Evolutionary conservation across 1,139 yeast genomes (phyloP).

Genomic region (Hyphopichia fennica): DNA sequence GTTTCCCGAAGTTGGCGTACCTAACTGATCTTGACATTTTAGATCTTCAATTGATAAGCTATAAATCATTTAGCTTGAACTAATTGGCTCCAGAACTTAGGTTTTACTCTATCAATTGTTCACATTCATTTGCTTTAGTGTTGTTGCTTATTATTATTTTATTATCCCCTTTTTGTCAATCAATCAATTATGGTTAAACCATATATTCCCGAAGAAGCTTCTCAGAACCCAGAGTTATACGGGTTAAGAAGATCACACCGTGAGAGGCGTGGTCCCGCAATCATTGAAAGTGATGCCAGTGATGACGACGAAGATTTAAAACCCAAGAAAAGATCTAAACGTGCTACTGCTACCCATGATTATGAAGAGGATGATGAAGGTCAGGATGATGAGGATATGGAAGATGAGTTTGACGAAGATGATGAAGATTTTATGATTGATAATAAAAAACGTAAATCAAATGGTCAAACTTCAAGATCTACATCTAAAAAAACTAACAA

Average conservation of each 20-base stretch:
- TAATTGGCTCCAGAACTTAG: no score
- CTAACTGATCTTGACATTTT: no score
- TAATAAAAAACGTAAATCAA: slow-evolving; percentile 17
- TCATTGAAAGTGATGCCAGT: slow-evolving; percentile 43
- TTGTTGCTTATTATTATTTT: not conserved
- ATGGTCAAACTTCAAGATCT: slow-evolving; percentile 11
- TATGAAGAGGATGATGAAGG: slow-evolving; percentile 26
- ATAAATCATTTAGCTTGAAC: no score
- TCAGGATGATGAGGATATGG: slow-evolving; percentile 28
- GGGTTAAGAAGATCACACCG: slow-evolving; percentile 89
- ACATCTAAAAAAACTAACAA: slow-evolving; percentile 10
- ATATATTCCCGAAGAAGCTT: slow-evolving; percentile 41
- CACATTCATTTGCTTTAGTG: not conserved
- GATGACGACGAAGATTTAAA: slow-evolving; percentile 27
- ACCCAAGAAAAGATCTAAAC: slow-evolving; percentile 7
- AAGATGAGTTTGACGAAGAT: slow-evolving; percentile 28
- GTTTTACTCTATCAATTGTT: no score
- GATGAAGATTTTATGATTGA: slow-evolving; percentile 29
- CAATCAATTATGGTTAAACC: slow-evolving; percentile 17
- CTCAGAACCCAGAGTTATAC: slow-evolving; percentile 79
- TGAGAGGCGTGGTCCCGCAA: slow-evolving; percentile 48
- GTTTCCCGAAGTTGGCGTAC: no score
- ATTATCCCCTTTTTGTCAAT: not conserved
- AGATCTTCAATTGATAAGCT: no score
- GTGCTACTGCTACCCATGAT: slow-evolving; percentile 15